These are phyloP conservation scores for Gigaspora rosea DNA, from an alignment of 192 early-diverging fungal genomes.

Conservation along the genomic window DNA sequence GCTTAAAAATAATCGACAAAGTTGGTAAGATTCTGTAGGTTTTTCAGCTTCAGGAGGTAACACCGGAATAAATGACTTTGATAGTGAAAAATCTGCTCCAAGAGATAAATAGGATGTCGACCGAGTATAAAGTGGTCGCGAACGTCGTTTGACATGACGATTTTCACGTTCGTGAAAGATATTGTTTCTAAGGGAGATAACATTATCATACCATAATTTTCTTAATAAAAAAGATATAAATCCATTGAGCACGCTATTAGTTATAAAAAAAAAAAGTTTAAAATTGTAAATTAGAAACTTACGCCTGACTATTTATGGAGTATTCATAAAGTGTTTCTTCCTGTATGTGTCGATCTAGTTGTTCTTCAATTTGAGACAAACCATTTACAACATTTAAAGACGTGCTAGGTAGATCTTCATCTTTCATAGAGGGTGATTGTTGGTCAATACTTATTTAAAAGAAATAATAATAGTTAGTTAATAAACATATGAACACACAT, in stretches of 20 bases:
- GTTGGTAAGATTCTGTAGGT: slow-evolving; percentile 57
- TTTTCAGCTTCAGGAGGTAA: slow-evolving; percentile 53
- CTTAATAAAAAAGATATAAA: background rate
- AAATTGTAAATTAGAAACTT: slow-evolving; percentile 1
- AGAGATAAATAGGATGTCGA: slow-evolving; percentile 21
- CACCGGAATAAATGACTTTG: slow-evolving; percentile 55
- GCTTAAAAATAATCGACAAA: slow-evolving; percentile 69
- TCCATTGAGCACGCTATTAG: background rate
- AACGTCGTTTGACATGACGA: slow-evolving; percentile 15
- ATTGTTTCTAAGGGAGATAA: slow-evolving; percentile 41
- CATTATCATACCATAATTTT: slow-evolving; percentile 45
- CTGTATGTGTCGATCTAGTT: slow-evolving; percentile 49
- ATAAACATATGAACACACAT: background rate
- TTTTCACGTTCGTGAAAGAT: slow-evolving; percentile 39
- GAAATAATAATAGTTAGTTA: background rate
- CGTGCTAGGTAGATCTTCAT: background rate
- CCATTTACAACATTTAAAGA: background rate
- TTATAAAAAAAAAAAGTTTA: background rate
- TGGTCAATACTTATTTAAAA: slow-evolving; percentile 51
- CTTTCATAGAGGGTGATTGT: slow-evolving; percentile 55
- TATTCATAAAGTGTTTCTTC: slow-evolving; percentile 49
- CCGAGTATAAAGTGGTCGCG: slow-evolving; percentile 27
- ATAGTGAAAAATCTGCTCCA: slow-evolving; percentile 47
- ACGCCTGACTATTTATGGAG: slow-evolving; percentile 44
- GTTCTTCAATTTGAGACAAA: slow-evolving; percentile 36